Base-by-base conservation (phyloP, 768 basidiomycete species). In the Xerocomellus dryophilus region DNA sequence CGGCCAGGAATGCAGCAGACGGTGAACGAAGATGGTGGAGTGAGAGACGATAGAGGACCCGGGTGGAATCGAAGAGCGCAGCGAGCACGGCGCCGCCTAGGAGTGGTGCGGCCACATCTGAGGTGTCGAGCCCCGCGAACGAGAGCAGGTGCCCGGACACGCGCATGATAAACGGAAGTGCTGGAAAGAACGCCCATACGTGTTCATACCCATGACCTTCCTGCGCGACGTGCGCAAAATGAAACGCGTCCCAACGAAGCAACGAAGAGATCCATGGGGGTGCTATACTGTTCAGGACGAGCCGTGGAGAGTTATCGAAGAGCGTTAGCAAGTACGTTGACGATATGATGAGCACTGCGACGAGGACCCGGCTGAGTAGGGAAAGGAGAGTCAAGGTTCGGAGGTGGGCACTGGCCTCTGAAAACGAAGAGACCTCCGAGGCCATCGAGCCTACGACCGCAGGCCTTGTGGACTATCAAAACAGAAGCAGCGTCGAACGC, bases 151-250 rank as follows among this genome's bases (percentile, higher is more conserved):
- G 14, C 7, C 62, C 66, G n/a, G 63, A 71, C 43, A 61, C 12
- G 2, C 79, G 74, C 69, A 92, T 78, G 46, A 88, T 45, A 11
- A 73, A 62, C 4, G 90, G 80, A 23, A 81, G 69, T 5, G 81
- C 90, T 2, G 91, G 88, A 57, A 93, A 80, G 69, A 93, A 98
- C 0, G 96, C 96, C 80, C 89, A 90, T 59, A 90, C 78, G 61
- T 96, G 81, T 66, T 98, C 96, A 66, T 82, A 84, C 1, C 57
- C 56, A 60, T 86, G 79, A 9, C 81, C 78, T 11, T 79, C 54
- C 25, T 75, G 62, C 0, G 92, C 90, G 49, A 92, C 81, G 61
- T 80, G 78, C 7, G 75, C 61, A 68, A 93, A 98, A 70, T 97
- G 87, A 59, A 98, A 79, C 3, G 77, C 77, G 65, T 98, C 96